These are phyloP conservation scores for Xylaria multiplex DNA, from an alignment of 2,329 filamentous ascomycete genomes.

Conservation along the genomic window DNA sequence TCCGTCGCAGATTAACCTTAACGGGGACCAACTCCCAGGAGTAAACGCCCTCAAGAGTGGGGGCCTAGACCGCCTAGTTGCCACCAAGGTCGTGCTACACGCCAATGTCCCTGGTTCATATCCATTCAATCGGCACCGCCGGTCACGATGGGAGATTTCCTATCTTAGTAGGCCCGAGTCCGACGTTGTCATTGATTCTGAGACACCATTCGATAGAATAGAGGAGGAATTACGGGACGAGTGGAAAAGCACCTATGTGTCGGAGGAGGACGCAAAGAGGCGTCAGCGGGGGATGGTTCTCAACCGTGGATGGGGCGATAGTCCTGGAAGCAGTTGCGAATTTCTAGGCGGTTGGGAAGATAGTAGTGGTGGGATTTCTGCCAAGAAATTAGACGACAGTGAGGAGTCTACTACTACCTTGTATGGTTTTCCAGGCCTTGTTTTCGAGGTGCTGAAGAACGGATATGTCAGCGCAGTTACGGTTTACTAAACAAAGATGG, in stretches of 20 bases:
- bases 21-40: constrained; percentile 43
- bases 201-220: constrained; percentile 79
- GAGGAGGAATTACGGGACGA: constrained; percentile 73
- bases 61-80: constrained; percentile 75
- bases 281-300: constrained; percentile 82
- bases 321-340: constrained; percentile 88
- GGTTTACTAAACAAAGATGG: constrained; percentile 70
- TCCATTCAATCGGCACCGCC: constrained; percentile 92
- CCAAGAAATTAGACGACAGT: constrained; percentile 63
- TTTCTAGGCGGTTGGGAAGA: constrained; percentile 89
- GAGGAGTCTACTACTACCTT: constrained; percentile 79
- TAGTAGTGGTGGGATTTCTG: constrained; percentile 61
- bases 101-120: constrained; percentile 96
- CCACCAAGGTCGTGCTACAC: constrained; percentile 92
- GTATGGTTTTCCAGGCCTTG: constrained; percentile 90
- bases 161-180: constrained; percentile 62
- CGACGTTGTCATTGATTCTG: constrained; percentile 70
- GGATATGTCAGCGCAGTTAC: constrained; percentile 89
- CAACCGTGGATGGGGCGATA: constrained; percentile 91
- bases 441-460: constrained; percentile 96
- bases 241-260: constrained; percentile 75
- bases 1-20: constrained; percentile 56
- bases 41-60: constrained; percentile 53
- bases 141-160: constrained; percentile 84
- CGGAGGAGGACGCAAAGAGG: constrained; percentile 60